Evolutionary conservation across 2,329 filamentous ascomycete species (phyloP).

Genomic region (Stylonectria norvegica): DNA sequence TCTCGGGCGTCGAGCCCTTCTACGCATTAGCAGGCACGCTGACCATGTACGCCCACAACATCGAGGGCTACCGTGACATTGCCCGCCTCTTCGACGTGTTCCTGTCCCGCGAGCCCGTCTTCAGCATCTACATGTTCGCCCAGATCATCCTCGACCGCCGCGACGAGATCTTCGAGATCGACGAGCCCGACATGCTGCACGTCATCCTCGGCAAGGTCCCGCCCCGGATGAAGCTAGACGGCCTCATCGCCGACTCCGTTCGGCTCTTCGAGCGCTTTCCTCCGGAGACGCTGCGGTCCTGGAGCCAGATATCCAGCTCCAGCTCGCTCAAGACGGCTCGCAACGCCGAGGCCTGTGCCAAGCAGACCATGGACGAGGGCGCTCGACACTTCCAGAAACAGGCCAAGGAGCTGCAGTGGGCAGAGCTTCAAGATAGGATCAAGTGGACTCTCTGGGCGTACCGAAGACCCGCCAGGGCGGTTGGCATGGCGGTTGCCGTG

Average conservation of each 20-base stretch:
- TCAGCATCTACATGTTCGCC: conserved; percentile 88
- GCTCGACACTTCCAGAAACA: conserved; percentile 67
- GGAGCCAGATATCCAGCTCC: conserved; percentile 66
- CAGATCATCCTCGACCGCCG: conserved; percentile 79
- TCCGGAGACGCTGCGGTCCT: conserved; percentile 68
- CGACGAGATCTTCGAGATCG: conserved; percentile 82
- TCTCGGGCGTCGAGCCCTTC: conserved; percentile 78
- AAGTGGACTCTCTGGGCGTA: conserved; percentile 55
- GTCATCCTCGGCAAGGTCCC: conserved; percentile 85
- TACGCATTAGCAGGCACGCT: conserved; percentile 92
- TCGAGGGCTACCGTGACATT: conserved; percentile 85
- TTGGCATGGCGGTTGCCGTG: conserved; percentile 63
- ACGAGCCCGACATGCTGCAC: conserved; percentile 91
- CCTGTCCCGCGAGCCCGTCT: conserved; percentile 80
- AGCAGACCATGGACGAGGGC: conserved; percentile 64
- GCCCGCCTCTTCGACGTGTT: conserved; percentile 89
- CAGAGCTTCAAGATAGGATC: conserved; percentile 45
- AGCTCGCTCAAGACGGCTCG: conserved; percentile 85
- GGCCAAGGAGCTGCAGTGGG: conserved; percentile 64
- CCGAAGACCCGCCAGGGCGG: conserved; percentile 58
- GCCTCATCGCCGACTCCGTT: conserved; percentile 64
- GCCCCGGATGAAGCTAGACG: conserved; percentile 73
- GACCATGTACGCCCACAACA: conserved; percentile 95
- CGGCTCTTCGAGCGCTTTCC: conserved; percentile 63
- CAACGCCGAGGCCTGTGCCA: conserved; percentile 44